Conservation (phyloP, 805 yeast species). For the Wickerhamomyces queroliae region DNA sequence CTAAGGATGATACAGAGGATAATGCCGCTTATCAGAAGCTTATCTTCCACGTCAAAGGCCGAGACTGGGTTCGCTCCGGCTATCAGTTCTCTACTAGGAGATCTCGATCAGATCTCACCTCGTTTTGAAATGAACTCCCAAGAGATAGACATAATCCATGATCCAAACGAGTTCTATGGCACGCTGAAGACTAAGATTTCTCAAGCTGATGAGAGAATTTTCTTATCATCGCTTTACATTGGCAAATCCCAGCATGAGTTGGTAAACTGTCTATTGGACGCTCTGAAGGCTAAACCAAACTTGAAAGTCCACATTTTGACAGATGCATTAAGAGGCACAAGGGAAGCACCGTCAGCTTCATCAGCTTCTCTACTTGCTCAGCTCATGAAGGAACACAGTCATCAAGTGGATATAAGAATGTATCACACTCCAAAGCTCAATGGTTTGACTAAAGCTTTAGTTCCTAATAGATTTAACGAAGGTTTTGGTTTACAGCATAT, state of each 20-base stretch:
- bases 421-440: slow-evolving; percentile 85
- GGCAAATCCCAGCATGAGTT: slow-evolving; percentile 82
- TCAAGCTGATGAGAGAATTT: slow-evolving; percentile 59
- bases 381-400: slow-evolving; percentile 57
- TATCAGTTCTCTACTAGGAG: slow-evolving; percentile 36
- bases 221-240: slow-evolving; percentile 78
- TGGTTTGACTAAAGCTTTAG: slow-evolving; percentile 55
- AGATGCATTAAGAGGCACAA: slow-evolving; percentile 88
- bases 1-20: background rate
- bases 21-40: background rate
- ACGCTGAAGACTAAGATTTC: slow-evolving; percentile 57
- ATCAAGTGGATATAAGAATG: slow-evolving; percentile 72
- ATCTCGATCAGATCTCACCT: slow-evolving; percentile 61
- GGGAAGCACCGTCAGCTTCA: slow-evolving; percentile 79
- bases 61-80: slow-evolving; percentile 35
- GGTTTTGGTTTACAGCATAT: slow-evolving; percentile 92
- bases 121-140: slow-evolving; percentile 52
- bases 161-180: slow-evolving; percentile 71
- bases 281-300: slow-evolving; percentile 52
- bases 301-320: slow-evolving; percentile 68
- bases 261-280: slow-evolving; percentile 52
- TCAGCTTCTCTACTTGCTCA: slow-evolving; percentile 72
- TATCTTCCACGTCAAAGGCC: background rate
- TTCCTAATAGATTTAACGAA: slow-evolving; percentile 86
- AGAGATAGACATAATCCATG: slow-evolving; percentile 54